A percentile compares a stretch with the other conserved stretches of the same genome.
Conservation (phyloP, 2,329 filamentous ascomycete species). For the Zymoseptoria brevis region DNA sequence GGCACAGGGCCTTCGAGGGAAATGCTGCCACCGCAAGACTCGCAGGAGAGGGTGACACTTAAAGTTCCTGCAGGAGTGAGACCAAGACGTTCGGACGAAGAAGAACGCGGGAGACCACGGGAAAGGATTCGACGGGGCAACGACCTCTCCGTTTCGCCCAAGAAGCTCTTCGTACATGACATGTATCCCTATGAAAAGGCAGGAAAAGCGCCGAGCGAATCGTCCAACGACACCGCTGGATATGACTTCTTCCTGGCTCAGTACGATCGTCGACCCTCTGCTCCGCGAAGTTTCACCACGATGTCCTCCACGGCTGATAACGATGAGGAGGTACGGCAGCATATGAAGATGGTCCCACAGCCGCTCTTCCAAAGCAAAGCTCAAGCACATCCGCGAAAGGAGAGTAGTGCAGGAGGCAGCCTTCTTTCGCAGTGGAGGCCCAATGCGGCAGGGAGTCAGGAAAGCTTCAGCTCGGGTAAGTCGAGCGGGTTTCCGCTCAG, state of each 20-base stretch:
- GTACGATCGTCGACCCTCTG: background rate
- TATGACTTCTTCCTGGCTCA: background rate
- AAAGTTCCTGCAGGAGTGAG: background rate
- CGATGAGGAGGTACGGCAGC: conserved; percentile 15
- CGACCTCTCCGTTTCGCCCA: background rate
- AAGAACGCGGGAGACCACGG: conserved; percentile 13
- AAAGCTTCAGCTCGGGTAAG: background rate
- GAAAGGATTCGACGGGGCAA: conserved; percentile 6
- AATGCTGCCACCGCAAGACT: conserved; percentile 7
- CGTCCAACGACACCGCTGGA: background rate
- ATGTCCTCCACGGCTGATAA: background rate
- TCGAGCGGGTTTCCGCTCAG: conserved; percentile 17
- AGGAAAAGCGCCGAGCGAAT: background rate
- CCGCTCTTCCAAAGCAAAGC: conserved; percentile 22
- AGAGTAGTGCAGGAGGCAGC: background rate
- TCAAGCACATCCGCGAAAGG: background rate
- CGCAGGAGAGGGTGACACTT: background rate
- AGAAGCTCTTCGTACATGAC: background rate
- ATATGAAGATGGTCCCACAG: conserved; percentile 29
- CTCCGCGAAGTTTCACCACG: background rate
- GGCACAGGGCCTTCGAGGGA: conserved; percentile 9
- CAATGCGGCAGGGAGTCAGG: background rate
- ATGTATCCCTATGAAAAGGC: background rate
- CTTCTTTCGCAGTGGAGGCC: background rate
- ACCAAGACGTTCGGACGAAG: conserved; percentile 3